Conservation (phyloP, 768 basidiomycete species). For the Boletus speciosus region DNA sequence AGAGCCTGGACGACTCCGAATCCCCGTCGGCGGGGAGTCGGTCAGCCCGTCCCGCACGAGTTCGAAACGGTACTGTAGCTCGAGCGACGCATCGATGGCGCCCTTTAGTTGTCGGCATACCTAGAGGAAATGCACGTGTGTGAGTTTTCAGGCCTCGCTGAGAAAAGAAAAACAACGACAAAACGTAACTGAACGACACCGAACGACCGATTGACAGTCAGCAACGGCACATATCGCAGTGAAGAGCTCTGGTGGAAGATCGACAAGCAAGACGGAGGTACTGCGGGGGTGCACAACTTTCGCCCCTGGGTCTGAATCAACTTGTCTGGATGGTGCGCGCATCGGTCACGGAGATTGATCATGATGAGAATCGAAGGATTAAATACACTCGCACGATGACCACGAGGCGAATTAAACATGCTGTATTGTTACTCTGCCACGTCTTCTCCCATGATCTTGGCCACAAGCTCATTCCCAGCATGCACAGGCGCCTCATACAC, state of each 20-base stretch:
- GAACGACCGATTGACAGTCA: constrained; percentile 8
- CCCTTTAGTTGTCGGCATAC: constrained; percentile 20
- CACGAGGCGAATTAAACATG: not conserved
- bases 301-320: too few species aligned
- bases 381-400: not conserved
- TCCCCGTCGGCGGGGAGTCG: constrained; percentile 1
- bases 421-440: constrained; percentile 4
- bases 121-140: constrained; percentile 4
- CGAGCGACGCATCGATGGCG: constrained; percentile 24
- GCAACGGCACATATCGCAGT: constrained; percentile 7
- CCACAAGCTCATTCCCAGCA: constrained; percentile 64
- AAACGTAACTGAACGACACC: constrained; percentile 14
- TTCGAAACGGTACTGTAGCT: constrained; percentile 39
- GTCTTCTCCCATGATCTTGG: constrained; percentile 60
- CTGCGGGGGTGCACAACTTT: too few species aligned
- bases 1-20: not conserved
- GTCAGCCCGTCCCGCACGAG: constrained; percentile 39
- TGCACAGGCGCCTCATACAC: constrained; percentile 69
- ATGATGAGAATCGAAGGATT: not conserved
- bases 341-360: not conserved
- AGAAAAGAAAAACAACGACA: too few species aligned
- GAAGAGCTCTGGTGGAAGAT: constrained; percentile 17
- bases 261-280: not conserved
- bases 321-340: not conserved
- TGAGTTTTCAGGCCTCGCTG: not conserved